Evolutionary conservation across 768 basidiomycete genomes (phyloP), one percentile per base, ranked within the genome.

Genomic region (Neoboletus brunneissimus): DNA sequence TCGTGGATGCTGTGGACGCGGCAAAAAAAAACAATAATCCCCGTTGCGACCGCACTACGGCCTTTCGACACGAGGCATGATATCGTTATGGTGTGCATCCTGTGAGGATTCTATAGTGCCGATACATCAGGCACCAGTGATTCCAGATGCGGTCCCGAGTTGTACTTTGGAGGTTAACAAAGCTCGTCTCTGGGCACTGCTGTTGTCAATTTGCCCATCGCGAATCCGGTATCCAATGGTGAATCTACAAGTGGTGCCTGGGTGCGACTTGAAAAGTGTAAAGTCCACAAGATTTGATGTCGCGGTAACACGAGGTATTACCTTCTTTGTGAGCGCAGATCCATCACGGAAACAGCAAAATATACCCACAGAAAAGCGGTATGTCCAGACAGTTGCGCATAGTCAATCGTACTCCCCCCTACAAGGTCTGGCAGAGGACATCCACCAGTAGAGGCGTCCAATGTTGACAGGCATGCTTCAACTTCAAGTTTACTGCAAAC

Each of bases 321-420:
- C 42, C 51, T 51, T 45, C 18, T 53, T 46, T 54, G 58, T 56
- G 23, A 25, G 53, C 55, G 62, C 32, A 8, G 55, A 56, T 57
- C 25, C 25, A 25, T 5, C 3, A 5, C 25, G 25, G 25, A 25
- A 25, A 25, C 25, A 25, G n/a, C n/a, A n/a, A n/a, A n/a, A n/a
- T n/a, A n/a, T n/a, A n/a, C n/a, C n/a, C n/a, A n/a, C n/a, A n/a
- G n/a, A n/a, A n/a, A n/a, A n/a, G n/a, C n/a, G n/a, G n/a, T n/a
- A n/a, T n/a, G n/a, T n/a, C n/a, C n/a, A n/a, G n/a, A n/a, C n/a
- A n/a, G n/a, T n/a, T n/a, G n/a, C n/a, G n/a, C n/a, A n/a, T n/a
- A n/a, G n/a, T n/a, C n/a, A n/a, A n/a, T n/a, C n/a, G n/a, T n/a
- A n/a, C n/a, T n/a, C n/a, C n/a, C n/a, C n/a, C n/a, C n/a, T n/a